Conservation (phyloP, 352 stramenopile species). For the Globisporangium mamillatum region DNA sequence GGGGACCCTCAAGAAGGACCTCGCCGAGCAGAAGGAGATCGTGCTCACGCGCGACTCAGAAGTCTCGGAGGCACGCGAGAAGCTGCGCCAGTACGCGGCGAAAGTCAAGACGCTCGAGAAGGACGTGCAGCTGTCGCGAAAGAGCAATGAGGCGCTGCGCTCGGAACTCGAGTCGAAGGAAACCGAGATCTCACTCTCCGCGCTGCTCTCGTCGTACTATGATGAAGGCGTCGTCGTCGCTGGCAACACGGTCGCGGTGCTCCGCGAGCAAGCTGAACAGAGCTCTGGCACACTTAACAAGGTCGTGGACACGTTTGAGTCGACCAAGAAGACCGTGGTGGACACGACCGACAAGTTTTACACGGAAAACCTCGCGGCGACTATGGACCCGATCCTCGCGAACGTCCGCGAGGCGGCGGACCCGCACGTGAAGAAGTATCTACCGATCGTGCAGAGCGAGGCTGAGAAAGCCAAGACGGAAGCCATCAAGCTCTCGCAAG, state of each 20-base stretch:
- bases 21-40: conserved; percentile 31
- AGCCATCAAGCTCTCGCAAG: conserved; percentile 38
- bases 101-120: conserved; percentile 42
- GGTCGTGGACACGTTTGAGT: conserved; percentile 44
- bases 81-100: conserved; percentile 31
- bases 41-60: conserved; percentile 28
- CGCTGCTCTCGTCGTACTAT: conserved; percentile 77
- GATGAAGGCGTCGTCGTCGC: conserved; percentile 69
- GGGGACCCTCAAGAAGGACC: conserved; percentile 26
- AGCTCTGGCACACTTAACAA: conserved; percentile 44
- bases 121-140: conserved; percentile 46
- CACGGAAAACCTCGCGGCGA: conserved; percentile 58
- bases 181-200: conserved; percentile 58
- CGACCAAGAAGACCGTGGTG: conserved; percentile 42
- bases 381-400: conserved; percentile 53
- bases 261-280: conserved; percentile 46
- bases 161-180: conserved; percentile 51
- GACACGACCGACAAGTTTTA: conserved; percentile 62
- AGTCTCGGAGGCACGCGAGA: conserved; percentile 22
- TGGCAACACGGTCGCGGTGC: conserved; percentile 27
- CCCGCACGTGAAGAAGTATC: conserved; percentile 57
- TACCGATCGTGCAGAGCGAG: conserved; percentile 49
- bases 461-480: conserved; percentile 34
- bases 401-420: conserved; percentile 47
- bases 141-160: conserved; percentile 61